Conservation (phyloP, 208 protist genomes). For the Acanthamoeba lenticulata region DNA sequence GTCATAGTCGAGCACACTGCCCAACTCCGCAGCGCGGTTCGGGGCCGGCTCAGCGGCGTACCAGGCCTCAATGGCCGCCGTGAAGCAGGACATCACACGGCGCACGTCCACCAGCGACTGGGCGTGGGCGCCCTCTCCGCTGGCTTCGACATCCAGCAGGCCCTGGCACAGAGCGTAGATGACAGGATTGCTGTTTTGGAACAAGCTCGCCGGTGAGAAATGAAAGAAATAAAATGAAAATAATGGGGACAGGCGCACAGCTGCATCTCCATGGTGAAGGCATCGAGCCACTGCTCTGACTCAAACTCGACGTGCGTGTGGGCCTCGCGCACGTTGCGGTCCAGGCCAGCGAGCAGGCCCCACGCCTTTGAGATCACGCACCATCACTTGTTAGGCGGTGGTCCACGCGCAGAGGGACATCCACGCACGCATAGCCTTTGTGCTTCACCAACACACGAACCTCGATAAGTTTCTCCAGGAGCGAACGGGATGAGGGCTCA, state of each 20-base stretch:
- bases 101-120: not conserved
- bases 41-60: not conserved
- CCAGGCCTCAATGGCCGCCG: not conserved
- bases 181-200: not conserved
- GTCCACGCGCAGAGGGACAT: too few relatives aligned
- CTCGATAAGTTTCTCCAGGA: not conserved
- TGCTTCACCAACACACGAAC: not conserved
- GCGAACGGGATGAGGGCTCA: not conserved
- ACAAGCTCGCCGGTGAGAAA: not conserved
- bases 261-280: constrained; percentile 55
- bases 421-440: too few relatives aligned
- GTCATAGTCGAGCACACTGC: not conserved
- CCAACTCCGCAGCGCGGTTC: not conserved
- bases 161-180: constrained; percentile 15
- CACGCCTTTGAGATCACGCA: too few relatives aligned
- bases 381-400: too few relatives aligned
- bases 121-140: not conserved
- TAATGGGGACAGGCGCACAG: not conserved
- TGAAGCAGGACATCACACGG: not conserved
- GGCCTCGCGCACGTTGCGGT: not conserved
- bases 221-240: not conserved
- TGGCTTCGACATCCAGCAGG: not conserved
- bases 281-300: constrained; percentile 23
- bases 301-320: constrained; percentile 33
- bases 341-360: not conserved